Percentiles rank a stretch among this genome's conserved stretches.
These are phyloP conservation scores for Rhododendron simsii DNA, from an alignment of 148 eudicot genomes.

Conservation along the genomic window DNA sequence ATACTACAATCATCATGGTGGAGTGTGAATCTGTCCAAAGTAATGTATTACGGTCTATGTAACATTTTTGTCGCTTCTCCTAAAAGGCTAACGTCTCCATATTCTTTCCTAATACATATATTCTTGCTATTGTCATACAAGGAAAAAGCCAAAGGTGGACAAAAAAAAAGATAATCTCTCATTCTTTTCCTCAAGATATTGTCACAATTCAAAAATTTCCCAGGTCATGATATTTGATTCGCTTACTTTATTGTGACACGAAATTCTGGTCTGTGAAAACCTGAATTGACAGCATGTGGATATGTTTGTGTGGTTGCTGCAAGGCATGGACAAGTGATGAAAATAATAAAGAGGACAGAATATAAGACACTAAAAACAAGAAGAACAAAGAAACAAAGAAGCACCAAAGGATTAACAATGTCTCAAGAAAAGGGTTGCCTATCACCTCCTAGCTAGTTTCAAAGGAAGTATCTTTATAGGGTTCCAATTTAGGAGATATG, in stretches of 20 bases:
- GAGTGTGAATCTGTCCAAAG: neutral
- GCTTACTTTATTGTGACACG: neutral
- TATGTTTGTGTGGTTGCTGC: neutral
- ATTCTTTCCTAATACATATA: neutral
- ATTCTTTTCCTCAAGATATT: neutral
- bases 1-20: neutral
- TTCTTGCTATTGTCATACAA: neutral
- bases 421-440: constrained; percentile 5
- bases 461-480: neutral
- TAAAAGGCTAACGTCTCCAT: neutral
- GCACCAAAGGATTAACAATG: constrained; percentile 10
- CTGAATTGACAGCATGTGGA: neutral
- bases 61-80: neutral
- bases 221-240: neutral
- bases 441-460: neutral
- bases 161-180: neutral
- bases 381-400: constrained; percentile 4
- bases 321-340: neutral
- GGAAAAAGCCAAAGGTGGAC: neutral
- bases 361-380: neutral
- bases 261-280: neutral
- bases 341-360: neutral
- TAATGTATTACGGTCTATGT: neutral
- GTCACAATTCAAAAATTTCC: neutral
- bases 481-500: neutral